phyloP scores from a whole-genome alignment of 2,329 filamentous ascomycete genomes.

The Arachnopeziza araneosa region DNA sequence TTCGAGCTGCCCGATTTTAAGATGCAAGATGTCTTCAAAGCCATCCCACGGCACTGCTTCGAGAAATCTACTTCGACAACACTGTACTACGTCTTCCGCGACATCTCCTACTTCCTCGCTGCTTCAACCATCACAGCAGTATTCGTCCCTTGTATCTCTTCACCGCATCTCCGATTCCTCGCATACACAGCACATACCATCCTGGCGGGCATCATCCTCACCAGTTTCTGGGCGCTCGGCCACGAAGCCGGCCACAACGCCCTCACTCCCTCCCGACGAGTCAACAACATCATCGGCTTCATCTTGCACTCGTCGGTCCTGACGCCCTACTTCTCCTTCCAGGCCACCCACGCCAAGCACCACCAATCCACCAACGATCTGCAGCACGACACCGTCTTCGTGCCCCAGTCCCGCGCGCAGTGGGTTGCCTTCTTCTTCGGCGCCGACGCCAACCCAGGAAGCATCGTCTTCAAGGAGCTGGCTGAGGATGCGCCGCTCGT shows the following conservation, averaged over 20 bases:
- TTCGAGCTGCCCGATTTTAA: not conserved
- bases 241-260: not conserved
- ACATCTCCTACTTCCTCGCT: not conserved
- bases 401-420: not conserved
- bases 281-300: not conserved
- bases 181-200: not conserved
- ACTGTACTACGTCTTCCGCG: not conserved
- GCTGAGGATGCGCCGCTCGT: not conserved
- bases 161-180: not conserved
- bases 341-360: not conserved
- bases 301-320: not conserved
- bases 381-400: not conserved
- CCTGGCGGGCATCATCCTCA: not conserved
- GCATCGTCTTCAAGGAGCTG: not conserved
- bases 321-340: not conserved
- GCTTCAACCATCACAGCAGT: not conserved
- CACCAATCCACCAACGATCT: not conserved
- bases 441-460: not conserved
- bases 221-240: not conserved
- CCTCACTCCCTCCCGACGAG: not conserved
- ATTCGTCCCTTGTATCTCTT: not conserved
- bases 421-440: not conserved
- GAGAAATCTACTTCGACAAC: not conserved
- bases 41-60: not conserved
- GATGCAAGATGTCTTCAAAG: not conserved